These are phyloP conservation scores for Colletotrichum incanum DNA, from an alignment of 2,329 filamentous ascomycete genomes.

Conservation along the genomic window DNA sequence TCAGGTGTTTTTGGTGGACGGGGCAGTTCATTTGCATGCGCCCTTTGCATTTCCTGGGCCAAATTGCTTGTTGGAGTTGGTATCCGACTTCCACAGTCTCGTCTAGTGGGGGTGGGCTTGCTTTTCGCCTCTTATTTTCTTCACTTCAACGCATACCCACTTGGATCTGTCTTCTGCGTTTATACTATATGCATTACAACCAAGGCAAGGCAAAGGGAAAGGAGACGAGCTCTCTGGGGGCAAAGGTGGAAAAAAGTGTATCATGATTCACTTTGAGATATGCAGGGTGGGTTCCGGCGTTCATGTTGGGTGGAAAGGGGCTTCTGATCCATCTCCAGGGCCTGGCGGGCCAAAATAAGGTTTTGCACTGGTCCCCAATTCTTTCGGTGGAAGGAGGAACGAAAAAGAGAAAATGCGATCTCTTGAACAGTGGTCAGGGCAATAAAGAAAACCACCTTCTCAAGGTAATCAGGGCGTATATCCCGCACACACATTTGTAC, in stretches of 20 bases:
- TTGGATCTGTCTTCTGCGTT: slow-evolving; percentile 43
- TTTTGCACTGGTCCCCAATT: not conserved
- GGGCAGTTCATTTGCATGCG: slow-evolving; percentile 28
- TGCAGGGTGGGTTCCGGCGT: slow-evolving; percentile 35
- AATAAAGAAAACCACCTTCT: slow-evolving; percentile 9
- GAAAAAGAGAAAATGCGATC: not conserved
- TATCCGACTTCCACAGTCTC: slow-evolving; percentile 32
- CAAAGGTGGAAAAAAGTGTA: slow-evolving; percentile 34
- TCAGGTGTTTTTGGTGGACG: slow-evolving; percentile 39
- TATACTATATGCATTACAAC: slow-evolving; percentile 42
- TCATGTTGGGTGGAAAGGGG: slow-evolving; percentile 31
- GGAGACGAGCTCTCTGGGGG: slow-evolving; percentile 28
- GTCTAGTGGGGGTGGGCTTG: slow-evolving; percentile 16
- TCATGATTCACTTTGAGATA: slow-evolving; percentile 31
- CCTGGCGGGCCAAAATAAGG: not conserved
- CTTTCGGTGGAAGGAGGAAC: not conserved
- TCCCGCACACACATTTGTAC: slow-evolving; percentile 32
- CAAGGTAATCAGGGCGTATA: slow-evolving; percentile 40
- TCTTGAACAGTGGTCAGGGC: slow-evolving; percentile 2
- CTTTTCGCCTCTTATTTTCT: slow-evolving; percentile 35
- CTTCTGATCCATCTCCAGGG: slow-evolving; percentile 6
- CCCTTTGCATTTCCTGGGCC: slow-evolving; percentile 26
- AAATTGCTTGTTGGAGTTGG: slow-evolving; percentile 34
- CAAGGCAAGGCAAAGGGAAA: slow-evolving; percentile 30
- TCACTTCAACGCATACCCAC: slow-evolving; percentile 42